phyloP scores from a whole-genome alignment of 148 eudicot species.

The Rhododendron ferrugineum region DNA sequence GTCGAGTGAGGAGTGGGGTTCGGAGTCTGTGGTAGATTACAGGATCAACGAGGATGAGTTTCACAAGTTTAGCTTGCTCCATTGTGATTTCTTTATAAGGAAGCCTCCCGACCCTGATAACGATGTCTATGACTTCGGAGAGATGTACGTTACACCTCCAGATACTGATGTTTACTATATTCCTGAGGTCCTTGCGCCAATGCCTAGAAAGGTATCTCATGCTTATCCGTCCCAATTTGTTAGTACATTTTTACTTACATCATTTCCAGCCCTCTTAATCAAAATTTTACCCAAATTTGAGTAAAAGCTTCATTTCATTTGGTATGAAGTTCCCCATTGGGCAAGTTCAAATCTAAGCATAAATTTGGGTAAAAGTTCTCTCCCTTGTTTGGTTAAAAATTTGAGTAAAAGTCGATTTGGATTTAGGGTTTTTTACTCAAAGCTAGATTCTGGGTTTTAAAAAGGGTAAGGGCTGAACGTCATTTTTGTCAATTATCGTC shows the following conservation, averaged over 20 bases:
- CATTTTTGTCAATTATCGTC: neutral
- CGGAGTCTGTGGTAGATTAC: constrained; percentile 64
- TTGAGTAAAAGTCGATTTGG: neutral
- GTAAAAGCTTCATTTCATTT: neutral
- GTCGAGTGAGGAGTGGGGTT: constrained; percentile 65
- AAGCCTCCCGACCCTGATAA: constrained; percentile 84
- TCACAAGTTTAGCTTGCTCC: constrained; percentile 68
- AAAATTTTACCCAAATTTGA: neutral
- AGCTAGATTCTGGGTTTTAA: neutral
- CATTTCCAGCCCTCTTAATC: neutral
- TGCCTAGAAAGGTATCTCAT: constrained; percentile 78
- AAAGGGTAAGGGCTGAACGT: neutral
- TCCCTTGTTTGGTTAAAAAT: neutral
- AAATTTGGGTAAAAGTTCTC: neutral
- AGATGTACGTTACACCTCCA: constrained; percentile 99
- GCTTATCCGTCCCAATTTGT: neutral
- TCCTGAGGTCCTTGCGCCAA: constrained; percentile 89
- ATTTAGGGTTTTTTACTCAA: neutral
- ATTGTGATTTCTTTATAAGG: constrained; percentile 88
- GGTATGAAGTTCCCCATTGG: neutral
- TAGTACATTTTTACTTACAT: neutral
- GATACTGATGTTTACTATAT: constrained; percentile 91
- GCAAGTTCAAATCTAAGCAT: neutral
- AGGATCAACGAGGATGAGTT: constrained; percentile 88
- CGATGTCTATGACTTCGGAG: constrained; percentile 88